Evolutionary conservation across 2,329 filamentous ascomycete genomes (phyloP).

Genomic region (Microsporum canis): DNA sequence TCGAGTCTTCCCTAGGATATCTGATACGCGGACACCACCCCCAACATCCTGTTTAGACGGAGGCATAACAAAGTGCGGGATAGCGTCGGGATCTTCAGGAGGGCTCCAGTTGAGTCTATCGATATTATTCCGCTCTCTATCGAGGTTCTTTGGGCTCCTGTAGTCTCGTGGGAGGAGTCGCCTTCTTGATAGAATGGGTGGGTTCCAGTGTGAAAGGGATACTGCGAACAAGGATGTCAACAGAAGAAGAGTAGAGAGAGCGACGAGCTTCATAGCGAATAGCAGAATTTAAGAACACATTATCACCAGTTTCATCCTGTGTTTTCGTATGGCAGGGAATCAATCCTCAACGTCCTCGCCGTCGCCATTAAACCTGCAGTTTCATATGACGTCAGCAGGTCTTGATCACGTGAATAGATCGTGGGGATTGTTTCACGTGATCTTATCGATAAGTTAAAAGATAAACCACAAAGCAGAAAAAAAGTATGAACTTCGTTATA

Average conservation of each 20-base stretch:
- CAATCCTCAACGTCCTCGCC: neutral
- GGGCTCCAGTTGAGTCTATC: neutral
- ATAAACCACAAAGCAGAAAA: neutral
- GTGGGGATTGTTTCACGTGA: neutral
- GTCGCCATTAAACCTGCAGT: neutral
- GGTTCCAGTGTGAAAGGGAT: conserved; percentile 6
- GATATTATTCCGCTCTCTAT: neutral
- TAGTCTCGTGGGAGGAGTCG: neutral
- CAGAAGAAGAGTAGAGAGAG: neutral
- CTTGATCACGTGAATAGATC: neutral
- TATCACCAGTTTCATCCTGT: neutral
- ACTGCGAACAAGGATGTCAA: neutral
- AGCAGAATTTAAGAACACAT: neutral
- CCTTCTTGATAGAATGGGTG: neutral
- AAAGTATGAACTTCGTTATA: neutral
- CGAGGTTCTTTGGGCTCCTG: neutral
- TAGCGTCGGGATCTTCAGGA: neutral
- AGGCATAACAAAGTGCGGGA: neutral
- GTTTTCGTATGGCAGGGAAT: neutral
- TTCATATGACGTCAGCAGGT: neutral
- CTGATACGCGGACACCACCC: conserved; percentile 57
- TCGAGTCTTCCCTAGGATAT: conserved; percentile 70
- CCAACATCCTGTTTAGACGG: conserved; percentile 17
- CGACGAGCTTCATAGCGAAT: neutral
- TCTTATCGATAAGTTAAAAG: conserved; percentile 2